Evolutionary conservation across 371 early-diverging fungal species (phyloP), one percentile per base, ranked within the genome.

Genomic region (Rhizopus delemar): DNA sequence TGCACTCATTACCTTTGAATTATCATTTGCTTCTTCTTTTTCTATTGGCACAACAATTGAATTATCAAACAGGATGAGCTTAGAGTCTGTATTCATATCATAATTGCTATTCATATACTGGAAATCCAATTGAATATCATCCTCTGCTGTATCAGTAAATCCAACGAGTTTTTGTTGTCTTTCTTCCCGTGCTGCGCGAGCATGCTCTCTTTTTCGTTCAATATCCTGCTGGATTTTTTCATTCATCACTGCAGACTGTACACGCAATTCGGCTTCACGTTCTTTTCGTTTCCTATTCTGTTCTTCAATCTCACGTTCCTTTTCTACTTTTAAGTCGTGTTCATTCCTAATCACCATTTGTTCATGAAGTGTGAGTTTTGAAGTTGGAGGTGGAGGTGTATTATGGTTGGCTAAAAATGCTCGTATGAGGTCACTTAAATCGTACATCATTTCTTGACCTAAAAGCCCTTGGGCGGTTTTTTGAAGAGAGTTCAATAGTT

Each of bases 391-490:
- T 12, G 83, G 81, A 8, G 76, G 69, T 4, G 71, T 69, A 61
- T 91, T 87, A 63, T 90, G 80, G 28, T 75, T 73, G 8, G 87
- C 82, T 35, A 92, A 74, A 51, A 76, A 90, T 3, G 88, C 87
- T 45, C 86, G 83, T 29, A 86, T 70, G 33, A 74, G 75, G 15
- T 82, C 80, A 0, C 86, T 85, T 5, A 92, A 60, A 56, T 89
- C 90, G 46, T 85, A 92, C 59, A 90, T 77, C 90, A 92, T 90
- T 70, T 92, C 92, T 43, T 79, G 77, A 5, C 88, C 90, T 0
- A 80, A 51, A 13, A 83, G 63, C n/a, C 66, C 69, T 22, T 73
- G 76, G 2, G 85, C 82, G 8, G 80, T 71, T 6, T 52, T 53
- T 41, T 73, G 70, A 0, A 88, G 61, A 29, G 81, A 61, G 8